phyloP scores from a whole-genome alignment of 495 filamentous ascomycete genomes.

The Oidiodendron maius region DNA sequence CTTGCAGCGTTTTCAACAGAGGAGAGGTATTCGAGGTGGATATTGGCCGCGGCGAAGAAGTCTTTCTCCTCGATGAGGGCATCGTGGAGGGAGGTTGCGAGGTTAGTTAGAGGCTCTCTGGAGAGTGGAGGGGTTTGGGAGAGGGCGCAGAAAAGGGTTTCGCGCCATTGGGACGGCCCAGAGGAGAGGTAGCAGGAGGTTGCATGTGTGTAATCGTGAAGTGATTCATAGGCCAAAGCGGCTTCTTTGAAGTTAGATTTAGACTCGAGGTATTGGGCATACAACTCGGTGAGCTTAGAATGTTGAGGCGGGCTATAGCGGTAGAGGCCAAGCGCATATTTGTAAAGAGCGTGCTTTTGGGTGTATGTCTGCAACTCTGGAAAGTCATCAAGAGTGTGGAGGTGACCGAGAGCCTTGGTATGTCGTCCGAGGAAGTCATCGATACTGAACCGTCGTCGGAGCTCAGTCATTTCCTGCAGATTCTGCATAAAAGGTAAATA shows the following conservation, averaged over 20 bases:
- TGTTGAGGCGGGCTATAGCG: conserved; percentile 62
- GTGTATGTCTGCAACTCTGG: conserved; percentile 72
- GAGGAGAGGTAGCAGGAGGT: conserved; percentile 74
- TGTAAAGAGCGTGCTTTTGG: conserved; percentile 73
- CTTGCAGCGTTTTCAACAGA: conserved; percentile 61
- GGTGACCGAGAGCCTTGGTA: conserved; percentile 69
- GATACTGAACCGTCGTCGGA: conserved; percentile 73
- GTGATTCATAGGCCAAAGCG: conserved; percentile 80
- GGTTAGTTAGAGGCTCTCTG: conserved; percentile 41
- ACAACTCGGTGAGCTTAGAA: conserved; percentile 59
- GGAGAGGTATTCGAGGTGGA: conserved; percentile 73
- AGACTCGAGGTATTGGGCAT: conserved; percentile 70
- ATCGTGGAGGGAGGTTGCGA: conserved; percentile 63
- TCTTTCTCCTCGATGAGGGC: conserved; percentile 75
- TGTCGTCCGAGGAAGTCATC: conserved; percentile 77
- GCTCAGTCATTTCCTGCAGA: conserved; percentile 63
- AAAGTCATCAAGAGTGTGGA: conserved; percentile 54
- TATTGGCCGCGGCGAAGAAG: conserved; percentile 68
- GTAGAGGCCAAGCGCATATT: conserved; percentile 72
- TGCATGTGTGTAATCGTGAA: conserved; percentile 64
- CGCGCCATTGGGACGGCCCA: conserved; percentile 71
- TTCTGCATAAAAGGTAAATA: conserved; percentile 91
- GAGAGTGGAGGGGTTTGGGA: conserved; percentile 54
- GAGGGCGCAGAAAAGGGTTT: conserved; percentile 72
- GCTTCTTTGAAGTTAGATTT: conserved; percentile 77